Conservation (phyloP, 345 rosid species). For the Cardamine resedifolia region DNA sequence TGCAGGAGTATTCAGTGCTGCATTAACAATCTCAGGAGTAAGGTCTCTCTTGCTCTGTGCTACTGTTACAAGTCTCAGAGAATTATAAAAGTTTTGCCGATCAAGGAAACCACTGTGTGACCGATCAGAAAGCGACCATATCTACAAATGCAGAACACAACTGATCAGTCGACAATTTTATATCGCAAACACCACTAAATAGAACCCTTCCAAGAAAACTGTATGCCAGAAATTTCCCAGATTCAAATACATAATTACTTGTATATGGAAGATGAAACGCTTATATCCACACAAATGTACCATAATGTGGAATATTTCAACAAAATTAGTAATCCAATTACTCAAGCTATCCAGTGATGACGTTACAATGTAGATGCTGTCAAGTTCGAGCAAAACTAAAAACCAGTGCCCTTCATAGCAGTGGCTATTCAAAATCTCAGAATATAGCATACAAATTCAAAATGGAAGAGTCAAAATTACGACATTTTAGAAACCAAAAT, state of each 20-base stretch:
- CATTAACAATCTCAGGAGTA: slow-evolving; percentile 93
- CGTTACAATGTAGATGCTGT: not conserved
- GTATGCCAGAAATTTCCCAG: not conserved
- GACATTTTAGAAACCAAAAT: not conserved
- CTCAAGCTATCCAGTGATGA: not conserved
- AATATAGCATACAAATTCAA: slow-evolving; percentile 12
- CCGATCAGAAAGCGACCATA: slow-evolving; percentile 90
- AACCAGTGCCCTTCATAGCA: not conserved
- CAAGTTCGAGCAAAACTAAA: slow-evolving; percentile 16
- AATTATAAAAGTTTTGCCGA: slow-evolving; percentile 77
- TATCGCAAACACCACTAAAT: not conserved
- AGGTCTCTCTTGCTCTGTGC: slow-evolving; percentile 94
- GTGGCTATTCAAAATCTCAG: slow-evolving; percentile 3
- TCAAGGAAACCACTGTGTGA: slow-evolving; percentile 74
- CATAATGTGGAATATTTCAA: not conserved
- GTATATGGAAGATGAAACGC: not conserved
- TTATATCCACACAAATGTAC: too few species aligned
- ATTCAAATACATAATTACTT: slow-evolving; percentile 4
- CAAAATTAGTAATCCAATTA: not conserved
- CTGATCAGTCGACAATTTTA: slow-evolving; percentile 8
- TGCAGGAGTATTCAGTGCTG: slow-evolving; percentile 88
- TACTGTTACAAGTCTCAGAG: slow-evolving; percentile 94
- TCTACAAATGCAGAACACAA: slow-evolving; percentile 47
- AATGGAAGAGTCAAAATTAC: not conserved
- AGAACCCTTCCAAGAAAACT: not conserved